phyloP scores from a whole-genome alignment of 805 yeast species.

The Saccharomycopsis sp. region DNA sequence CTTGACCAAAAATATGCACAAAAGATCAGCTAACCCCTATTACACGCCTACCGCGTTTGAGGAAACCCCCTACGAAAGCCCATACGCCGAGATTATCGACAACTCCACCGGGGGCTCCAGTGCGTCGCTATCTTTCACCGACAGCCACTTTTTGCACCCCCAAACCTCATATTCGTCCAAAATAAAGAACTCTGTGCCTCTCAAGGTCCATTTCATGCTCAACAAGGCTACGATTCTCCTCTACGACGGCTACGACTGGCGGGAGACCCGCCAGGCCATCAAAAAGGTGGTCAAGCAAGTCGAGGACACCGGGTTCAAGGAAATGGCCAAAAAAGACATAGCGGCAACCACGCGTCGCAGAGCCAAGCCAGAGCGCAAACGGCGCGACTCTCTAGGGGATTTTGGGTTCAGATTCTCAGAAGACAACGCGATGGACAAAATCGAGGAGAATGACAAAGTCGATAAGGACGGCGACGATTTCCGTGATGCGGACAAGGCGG shows the following conservation, averaged over 20 bases:
- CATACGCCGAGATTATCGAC: background rate
- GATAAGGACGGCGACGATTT: slow-evolving; percentile 14
- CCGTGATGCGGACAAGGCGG: slow-evolving; percentile 20
- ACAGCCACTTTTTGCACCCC: background rate
- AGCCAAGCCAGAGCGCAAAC: background rate
- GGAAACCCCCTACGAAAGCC: too few species aligned
- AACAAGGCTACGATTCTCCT: slow-evolving; percentile 41
- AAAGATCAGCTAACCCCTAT: slow-evolving; percentile 14
- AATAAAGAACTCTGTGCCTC: slow-evolving; percentile 24
- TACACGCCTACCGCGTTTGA: too few species aligned
- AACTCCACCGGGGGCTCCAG: background rate
- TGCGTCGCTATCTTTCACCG: background rate
- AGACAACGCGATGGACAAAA: too few species aligned
- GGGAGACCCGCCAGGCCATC: slow-evolving; percentile 62
- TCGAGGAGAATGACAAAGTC: too few species aligned
- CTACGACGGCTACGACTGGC: slow-evolving; percentile 93
- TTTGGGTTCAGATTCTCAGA: slow-evolving; percentile 21
- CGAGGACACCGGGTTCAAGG: slow-evolving; percentile 38
- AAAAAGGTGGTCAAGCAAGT: slow-evolving; percentile 57
- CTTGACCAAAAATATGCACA: slow-evolving; percentile 22
- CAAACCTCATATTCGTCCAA: background rate
- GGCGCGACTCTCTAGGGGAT: slow-evolving; percentile 21
- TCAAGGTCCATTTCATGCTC: slow-evolving; percentile 29
- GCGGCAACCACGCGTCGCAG: too few species aligned
- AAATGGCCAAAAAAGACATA: background rate